Evolutionary conservation across 2,329 filamentous ascomycete species (phyloP).

Genomic region (Colletotrichum sp.): DNA sequence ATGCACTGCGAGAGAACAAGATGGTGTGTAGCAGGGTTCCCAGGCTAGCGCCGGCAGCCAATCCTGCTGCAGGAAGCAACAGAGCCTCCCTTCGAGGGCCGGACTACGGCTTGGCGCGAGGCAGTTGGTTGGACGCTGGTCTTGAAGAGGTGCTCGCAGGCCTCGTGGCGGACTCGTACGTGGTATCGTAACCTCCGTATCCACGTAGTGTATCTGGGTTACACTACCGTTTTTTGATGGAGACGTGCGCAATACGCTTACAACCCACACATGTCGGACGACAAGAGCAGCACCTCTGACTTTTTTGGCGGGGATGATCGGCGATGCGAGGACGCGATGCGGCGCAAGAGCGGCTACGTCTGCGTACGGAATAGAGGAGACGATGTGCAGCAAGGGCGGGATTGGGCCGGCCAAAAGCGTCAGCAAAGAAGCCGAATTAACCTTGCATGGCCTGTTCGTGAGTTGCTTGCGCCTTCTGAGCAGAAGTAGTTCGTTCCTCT

Average conservation of each 20-base stretch:
- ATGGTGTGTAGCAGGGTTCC: conserved; percentile 19
- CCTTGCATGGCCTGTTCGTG: conserved; percentile 1
- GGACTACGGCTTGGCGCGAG: conserved; percentile 2
- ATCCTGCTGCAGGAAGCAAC: conserved; percentile 12
- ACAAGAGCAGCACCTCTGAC: neutral
- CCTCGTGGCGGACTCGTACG: conserved; percentile 6
- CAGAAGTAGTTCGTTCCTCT: neutral
- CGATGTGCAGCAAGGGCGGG: neutral
- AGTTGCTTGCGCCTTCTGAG: neutral
- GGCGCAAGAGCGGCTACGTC: neutral
- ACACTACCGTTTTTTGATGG: neutral
- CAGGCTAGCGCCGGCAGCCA: conserved; percentile 10
- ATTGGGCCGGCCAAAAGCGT: neutral
- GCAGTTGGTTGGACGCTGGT: neutral
- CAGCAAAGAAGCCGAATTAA: conserved; percentile 4
- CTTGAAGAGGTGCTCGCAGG: neutral
- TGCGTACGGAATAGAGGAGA: neutral
- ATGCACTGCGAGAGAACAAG: conserved; percentile 24
- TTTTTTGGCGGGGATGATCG: neutral
- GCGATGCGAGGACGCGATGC: neutral
- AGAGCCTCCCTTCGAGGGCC: conserved; percentile 8
- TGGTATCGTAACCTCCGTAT: neutral
- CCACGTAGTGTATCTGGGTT: neutral
- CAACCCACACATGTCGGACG: neutral
- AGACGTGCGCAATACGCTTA: neutral